Evolutionary conservation across 108 stramenopile genomes (phyloP).

Genomic region (Licmophora abbreviata): DNA sequence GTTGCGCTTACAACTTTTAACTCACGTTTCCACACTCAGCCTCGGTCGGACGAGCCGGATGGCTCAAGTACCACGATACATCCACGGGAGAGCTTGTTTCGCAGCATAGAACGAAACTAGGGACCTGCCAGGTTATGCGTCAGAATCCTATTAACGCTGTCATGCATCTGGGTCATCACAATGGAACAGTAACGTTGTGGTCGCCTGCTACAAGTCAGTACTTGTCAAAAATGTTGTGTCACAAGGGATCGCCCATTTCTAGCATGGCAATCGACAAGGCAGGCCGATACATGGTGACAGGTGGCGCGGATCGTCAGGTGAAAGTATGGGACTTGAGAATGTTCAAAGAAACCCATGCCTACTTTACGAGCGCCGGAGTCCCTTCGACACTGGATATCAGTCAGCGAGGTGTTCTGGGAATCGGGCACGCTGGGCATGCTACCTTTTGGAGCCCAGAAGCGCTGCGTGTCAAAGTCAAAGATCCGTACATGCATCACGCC

Average conservation of each 20-base stretch:
- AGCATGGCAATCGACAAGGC: conserved; percentile 73
- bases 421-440: conserved; percentile 78
- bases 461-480: conserved; percentile 46
- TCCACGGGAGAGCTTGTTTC: conserved; percentile 89
- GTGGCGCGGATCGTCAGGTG: conserved; percentile 74
- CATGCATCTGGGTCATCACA: conserved; percentile 88
- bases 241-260: conserved; percentile 75
- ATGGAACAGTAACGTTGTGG: conserved; percentile 97
- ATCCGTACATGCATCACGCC: conserved; percentile 89
- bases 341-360: conserved; percentile 56
- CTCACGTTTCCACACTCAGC: background rate
- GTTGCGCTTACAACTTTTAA: too few species aligned
- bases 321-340: conserved; percentile 96
- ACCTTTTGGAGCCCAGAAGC: conserved; percentile 88
- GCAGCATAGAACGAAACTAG: conserved; percentile 75
- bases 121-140: conserved; percentile 65
- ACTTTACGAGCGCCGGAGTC: conserved; percentile 49
- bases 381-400: conserved; percentile 81
- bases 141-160: conserved; percentile 94
- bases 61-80: conserved; percentile 91
- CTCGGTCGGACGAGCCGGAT: conserved; percentile 77
- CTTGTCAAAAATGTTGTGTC: conserved; percentile 86
- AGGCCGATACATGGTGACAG: conserved; percentile 88
- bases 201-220: conserved; percentile 77
- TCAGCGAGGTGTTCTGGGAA: conserved; percentile 85